Base-by-base conservation (phyloP, 148 eudicot genomes). In the Chenopodium formosanum region DNA sequence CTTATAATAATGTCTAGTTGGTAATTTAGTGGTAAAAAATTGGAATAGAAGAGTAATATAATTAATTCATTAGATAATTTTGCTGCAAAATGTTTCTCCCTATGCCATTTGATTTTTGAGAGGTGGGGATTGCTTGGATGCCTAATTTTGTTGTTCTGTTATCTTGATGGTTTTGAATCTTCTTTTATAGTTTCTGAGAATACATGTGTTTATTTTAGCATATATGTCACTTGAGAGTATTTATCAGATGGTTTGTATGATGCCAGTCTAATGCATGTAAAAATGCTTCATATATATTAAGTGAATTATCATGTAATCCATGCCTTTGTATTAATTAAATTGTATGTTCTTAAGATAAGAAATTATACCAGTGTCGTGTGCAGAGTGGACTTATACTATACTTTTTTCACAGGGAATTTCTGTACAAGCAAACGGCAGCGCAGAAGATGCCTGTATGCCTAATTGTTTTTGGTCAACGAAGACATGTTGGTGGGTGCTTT, bases 401-500 rank as follows among this genome's bases (percentile, higher is more conserved):
- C 63, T 25, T 78, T 31, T 40, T 68, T 29, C 23, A 53, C 78
- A 84, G 86, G 86, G 37, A 25, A 56, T 48, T 52, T 65, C 60
- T 64, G 53, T 71, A 37, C 34, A 74, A 69, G 23, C 74, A 19
- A 50, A 73, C 73, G 78, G 77, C 9, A 78, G 66, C 53, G 73
- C 77, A 75, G 69, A 82, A 75, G 77, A 80, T 37, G 65, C 77
- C 48, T 65, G 85, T 56, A 80, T 25, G 69, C 56, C 70, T 62
- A 73, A 52, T 80, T 80, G 82, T 80, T 85, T 81, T 69, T 85
- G 89, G 85, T 81, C 75, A 69, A 81, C 75, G 20, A 80, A 74
- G 44, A 78, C 83, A 4, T 87, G 85, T 82, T 83, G 86, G 88
- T 87, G 94, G 88, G 82, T 74, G 76, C 80, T 91, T 77, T 32